Base-by-base conservation (phyloP, 2,329 filamentous ascomycete genomes). In the Fusarium clavum region DNA sequence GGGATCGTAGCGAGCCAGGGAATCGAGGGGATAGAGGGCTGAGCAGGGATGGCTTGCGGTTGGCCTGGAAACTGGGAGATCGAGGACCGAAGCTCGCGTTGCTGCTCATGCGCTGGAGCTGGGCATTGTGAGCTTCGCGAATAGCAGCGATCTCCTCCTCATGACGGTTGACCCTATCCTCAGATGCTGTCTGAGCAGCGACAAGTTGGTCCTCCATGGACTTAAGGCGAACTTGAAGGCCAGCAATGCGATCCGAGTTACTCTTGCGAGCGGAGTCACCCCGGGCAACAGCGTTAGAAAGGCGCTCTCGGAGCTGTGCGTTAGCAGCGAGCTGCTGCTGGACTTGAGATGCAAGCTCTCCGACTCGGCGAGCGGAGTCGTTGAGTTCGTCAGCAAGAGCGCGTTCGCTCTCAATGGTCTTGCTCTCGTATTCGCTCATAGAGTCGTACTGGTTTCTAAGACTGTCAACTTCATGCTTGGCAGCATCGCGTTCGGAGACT, bases 121-220 rank as follows among this genome's bases (percentile, higher is more conserved):
- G 92, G 20, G 85, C 84, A 76, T 88, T 93, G 76, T 96, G 90
- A 63, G 89, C 92, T 59, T 97, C 93, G 71, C 91, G 91, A 57
- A 98, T 83, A 24, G 87, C 84, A 20, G 88, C 83, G 40, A 97
- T 87, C 80, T 98, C 94, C 40, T 96, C 93, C 79, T 98, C 96
- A 76, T 98, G 94, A 51, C 90, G 90, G 45, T 88, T 83, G 61
- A 98, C 89, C 41, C 91, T 90, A 51, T 95, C 94, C 78, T 99
- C 96, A 1, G 94, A 95, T 22, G 92, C 88, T 60, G 93, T 91
- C 79, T 98, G 95, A 3, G 95, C 94, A 22, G 88, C 82, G 57
- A 97, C 86, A 24, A 99, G 88, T 73, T 91, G 89, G 66, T 98
- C 94, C 78, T 98, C 96, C 53, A 98, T 88, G 18, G 84, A 81